Evolutionary conservation across 768 basidiomycete genomes (phyloP).

Genomic region (Podaxis carcinomalis): DNA sequence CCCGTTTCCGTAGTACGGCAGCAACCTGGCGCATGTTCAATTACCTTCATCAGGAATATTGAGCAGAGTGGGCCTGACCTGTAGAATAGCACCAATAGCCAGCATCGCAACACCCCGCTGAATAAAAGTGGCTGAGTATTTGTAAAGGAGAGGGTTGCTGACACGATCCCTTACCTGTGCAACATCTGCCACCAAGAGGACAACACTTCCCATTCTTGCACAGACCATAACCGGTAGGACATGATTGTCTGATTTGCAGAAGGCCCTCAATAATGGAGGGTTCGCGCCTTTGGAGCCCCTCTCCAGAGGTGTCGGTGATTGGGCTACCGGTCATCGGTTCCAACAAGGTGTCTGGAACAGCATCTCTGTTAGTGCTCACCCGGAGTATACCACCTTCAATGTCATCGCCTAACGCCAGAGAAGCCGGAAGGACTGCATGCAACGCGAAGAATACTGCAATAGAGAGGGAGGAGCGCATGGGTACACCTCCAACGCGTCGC

Average conservation of each 20-base stretch:
- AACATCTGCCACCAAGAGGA: conserved; percentile 3
- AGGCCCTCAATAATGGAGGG: conserved; percentile 3
- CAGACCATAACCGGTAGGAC: background rate
- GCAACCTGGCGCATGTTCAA: background rate
- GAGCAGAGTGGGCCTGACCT: background rate
- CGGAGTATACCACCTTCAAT: background rate
- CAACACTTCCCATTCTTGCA: conserved; percentile 5
- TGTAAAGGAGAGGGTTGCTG: background rate
- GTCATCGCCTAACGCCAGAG: background rate
- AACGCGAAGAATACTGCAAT: background rate
- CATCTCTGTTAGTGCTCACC: background rate
- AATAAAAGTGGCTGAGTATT: background rate
- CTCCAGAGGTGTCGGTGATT: background rate
- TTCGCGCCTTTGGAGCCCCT: background rate
- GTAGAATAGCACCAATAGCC: conserved; percentile 5
- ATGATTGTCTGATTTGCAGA: conserved; percentile 1
- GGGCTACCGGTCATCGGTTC: background rate
- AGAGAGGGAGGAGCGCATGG: background rate
- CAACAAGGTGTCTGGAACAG: background rate
- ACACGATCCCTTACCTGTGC: background rate
- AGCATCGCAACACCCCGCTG: conserved; percentile 2
- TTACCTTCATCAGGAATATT: background rate
- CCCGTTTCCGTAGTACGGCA: background rate
- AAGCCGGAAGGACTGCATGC: background rate
- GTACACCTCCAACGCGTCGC: background rate